These are phyloP conservation scores for Bruguiera gymnorhiza DNA, from an alignment of 345 rosid genomes.

Conservation along the genomic window DNA sequence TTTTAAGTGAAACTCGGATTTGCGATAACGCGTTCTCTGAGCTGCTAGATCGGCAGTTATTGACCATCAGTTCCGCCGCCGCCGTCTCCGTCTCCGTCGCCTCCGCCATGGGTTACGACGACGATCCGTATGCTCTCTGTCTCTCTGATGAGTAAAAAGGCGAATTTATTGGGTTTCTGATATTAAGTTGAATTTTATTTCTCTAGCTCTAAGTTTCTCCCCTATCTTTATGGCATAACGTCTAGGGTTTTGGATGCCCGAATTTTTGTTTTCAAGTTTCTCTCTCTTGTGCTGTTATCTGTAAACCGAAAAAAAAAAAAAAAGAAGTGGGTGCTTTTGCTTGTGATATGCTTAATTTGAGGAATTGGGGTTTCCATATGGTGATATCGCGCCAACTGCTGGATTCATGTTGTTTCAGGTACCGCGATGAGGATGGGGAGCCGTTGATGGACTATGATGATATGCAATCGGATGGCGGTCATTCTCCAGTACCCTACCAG, in stretches of 20 bases:
- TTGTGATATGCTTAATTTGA: neutral
- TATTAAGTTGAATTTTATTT: neutral
- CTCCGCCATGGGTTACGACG: slow-evolving; percentile 56
- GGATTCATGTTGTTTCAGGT: slow-evolving; percentile 32
- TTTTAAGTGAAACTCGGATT: too few relatives aligned
- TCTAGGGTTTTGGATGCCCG: too few relatives aligned
- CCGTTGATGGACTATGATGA: slow-evolving; percentile 90
- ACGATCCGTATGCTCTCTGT: slow-evolving; percentile 59
- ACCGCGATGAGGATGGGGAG: slow-evolving; percentile 93
- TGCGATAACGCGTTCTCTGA: too few relatives aligned
- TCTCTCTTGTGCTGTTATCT: neutral
- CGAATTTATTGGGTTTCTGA: neutral
- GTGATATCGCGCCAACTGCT: too few relatives aligned
- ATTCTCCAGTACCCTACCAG: slow-evolving; percentile 48
- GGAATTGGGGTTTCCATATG: neutral
- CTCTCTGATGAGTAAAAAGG: neutral
- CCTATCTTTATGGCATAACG: neutral
- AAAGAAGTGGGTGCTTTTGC: neutral
- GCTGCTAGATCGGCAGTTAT: too few relatives aligned
- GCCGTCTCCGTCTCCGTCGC: too few relatives aligned
- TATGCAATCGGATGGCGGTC: slow-evolving; percentile 57
- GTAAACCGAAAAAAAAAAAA: too few relatives aligned
- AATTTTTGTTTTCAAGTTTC: neutral
- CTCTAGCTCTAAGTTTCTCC: too few relatives aligned
- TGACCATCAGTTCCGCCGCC: too few relatives aligned